These are phyloP conservation scores for Geosmithia putterillii DNA, from an alignment of 2,329 filamentous ascomycete species.

Conservation along the genomic window DNA sequence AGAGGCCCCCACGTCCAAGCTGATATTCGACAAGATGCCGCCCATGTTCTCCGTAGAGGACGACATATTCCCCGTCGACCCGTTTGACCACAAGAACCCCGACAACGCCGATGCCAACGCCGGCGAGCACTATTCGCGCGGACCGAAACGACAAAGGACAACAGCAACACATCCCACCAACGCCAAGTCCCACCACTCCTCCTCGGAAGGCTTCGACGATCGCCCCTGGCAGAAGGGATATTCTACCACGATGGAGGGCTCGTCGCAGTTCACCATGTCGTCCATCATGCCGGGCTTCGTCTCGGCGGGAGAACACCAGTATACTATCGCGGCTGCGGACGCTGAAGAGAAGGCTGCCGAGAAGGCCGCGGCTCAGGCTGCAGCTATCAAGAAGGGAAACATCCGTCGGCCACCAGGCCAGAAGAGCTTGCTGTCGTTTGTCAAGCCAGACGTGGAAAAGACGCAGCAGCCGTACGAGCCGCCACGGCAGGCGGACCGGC, in stretches of 20 bases:
- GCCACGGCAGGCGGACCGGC: constrained; percentile 4
- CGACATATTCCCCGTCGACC: constrained; percentile 54
- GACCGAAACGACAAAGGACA: constrained; percentile 16
- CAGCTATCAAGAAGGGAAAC: constrained; percentile 12
- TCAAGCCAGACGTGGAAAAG: constrained; percentile 11
- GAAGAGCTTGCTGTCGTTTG: constrained; percentile 27
- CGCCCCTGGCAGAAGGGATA: constrained; percentile 29
- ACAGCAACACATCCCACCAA: constrained; percentile 6
- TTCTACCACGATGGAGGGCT: constrained; percentile 49
- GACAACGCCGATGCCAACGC: constrained; percentile 7
- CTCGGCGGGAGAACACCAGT: constrained; percentile 44
- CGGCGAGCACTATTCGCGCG: constrained; percentile 9
- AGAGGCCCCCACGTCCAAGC: constrained; percentile 40
- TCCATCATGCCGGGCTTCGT: constrained; percentile 43
- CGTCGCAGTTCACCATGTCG: constrained; percentile 45
- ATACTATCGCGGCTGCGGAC: constrained; percentile 16
- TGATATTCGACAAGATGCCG: constrained; percentile 40
- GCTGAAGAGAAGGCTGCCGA: constrained; percentile 2
- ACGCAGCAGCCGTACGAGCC: constrained; percentile 6
- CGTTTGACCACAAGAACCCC: constrained; percentile 26
- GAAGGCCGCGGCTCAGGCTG: constrained; percentile 4
- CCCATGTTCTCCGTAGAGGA: constrained; percentile 50
- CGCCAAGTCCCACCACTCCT: no score
- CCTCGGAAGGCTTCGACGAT: neutral
- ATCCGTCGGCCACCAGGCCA: constrained; percentile 23